Percentiles rank a stretch among this genome's conserved stretches.
phyloP scores from a whole-genome alignment of 208 protist genomes.

The Endotrypanum monterogeii region DNA sequence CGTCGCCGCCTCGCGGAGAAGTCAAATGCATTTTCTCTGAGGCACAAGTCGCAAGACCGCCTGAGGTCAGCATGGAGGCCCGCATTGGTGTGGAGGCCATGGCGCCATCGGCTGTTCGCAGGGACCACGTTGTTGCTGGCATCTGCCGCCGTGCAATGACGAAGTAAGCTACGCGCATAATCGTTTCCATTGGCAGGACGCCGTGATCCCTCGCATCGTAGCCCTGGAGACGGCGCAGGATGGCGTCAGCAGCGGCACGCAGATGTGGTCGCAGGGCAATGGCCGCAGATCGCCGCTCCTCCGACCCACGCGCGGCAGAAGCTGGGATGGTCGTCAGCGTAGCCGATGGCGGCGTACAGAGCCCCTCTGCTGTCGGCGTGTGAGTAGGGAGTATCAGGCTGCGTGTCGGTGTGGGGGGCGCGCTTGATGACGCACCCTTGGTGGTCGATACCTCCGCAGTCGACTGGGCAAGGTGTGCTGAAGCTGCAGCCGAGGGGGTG shows the following conservation, averaged over 20 bases:
- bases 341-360: neutral
- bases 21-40: neutral
- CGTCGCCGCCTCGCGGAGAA: neutral
- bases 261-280: conserved; percentile 29
- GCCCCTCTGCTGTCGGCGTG: neutral
- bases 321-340: conserved; percentile 2
- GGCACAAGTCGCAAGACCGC: neutral
- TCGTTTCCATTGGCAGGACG: conserved; percentile 63
- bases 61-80: conserved; percentile 12
- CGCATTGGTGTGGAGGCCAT: conserved; percentile 31
- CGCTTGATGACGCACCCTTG: neutral
- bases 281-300: conserved; percentile 6
- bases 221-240: conserved; percentile 58
- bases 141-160: conserved; percentile 35
- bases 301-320: conserved; percentile 7
- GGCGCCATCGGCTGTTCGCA: conserved; percentile 24
- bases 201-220: conserved; percentile 61
- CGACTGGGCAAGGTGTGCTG: neutral
- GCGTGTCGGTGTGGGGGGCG: conserved; percentile 7
- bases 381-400: conserved; percentile 8
- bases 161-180: conserved; percentile 56
- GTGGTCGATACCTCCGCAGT: neutral
- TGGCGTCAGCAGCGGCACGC: conserved; percentile 32
- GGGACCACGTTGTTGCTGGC: conserved; percentile 21
- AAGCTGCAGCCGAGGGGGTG: neutral